Conservation (phyloP, 441 rosid genomes). For the Jatropha multifida region DNA sequence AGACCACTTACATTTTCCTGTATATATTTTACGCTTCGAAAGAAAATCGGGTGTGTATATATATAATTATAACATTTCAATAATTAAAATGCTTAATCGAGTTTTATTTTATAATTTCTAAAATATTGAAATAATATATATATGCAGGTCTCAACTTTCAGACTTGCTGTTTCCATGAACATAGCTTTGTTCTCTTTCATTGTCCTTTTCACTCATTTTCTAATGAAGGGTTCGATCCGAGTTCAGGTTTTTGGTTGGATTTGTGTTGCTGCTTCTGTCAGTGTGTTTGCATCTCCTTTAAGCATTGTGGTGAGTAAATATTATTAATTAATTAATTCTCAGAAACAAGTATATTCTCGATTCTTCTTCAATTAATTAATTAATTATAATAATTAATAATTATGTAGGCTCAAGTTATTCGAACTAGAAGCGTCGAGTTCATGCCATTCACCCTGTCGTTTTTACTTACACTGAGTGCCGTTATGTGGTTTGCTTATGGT, state of each 20-base stretch:
- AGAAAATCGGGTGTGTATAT: slow-evolving; percentile 44
- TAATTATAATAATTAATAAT: too few relatives aligned
- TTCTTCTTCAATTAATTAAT: neutral
- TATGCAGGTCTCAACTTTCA: slow-evolving; percentile 62
- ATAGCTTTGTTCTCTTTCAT: slow-evolving; percentile 51
- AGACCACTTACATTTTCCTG: slow-evolving; percentile 59
- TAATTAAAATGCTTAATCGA: neutral
- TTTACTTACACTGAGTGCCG: slow-evolving; percentile 74
- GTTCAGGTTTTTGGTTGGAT: slow-evolving; percentile 74
- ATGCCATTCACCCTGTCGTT: slow-evolving; percentile 85
- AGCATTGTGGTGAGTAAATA: slow-evolving; percentile 53
- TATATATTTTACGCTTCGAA: slow-evolving; percentile 60
- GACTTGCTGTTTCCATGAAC: slow-evolving; percentile 50
- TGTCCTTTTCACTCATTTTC: slow-evolving; percentile 45
- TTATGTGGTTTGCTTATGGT: slow-evolving; percentile 86
- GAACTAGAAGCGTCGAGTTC: slow-evolving; percentile 85
- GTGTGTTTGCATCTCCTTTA: slow-evolving; percentile 83
- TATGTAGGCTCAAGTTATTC: slow-evolving; percentile 60
- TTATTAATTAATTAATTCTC: neutral
- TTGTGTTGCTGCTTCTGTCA: slow-evolving; percentile 61
- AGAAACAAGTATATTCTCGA: neutral
- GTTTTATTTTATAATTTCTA: neutral
- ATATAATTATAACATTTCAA: neutral
- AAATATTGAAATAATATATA: neutral
- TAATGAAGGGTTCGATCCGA: slow-evolving; percentile 26